Base-by-base conservation (phyloP, 495 filamentous ascomycete species). In the Penicillium daleae region DNA sequence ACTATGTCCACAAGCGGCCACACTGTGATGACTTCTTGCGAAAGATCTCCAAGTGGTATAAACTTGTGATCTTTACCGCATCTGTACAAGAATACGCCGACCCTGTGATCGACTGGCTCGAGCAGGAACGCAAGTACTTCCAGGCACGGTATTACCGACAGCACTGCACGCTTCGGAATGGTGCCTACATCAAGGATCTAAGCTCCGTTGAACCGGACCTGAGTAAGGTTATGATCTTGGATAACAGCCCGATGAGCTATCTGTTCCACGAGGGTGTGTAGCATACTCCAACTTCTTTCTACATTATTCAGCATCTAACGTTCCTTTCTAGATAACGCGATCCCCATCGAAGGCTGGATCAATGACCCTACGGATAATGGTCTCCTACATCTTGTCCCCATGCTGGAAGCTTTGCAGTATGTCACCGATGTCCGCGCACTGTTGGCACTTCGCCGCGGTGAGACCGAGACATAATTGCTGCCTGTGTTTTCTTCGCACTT, bases 61-160 rank as follows among this genome's bases (percentile, higher is more conserved):
- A 97, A 73, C 82, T 98, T n/a, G 89, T 99, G 57, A 80, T 97
- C 54, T 99, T 99, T 75, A 99, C 95, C 7, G 95, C 95, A 10
- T 96, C 91, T 42, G 96, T 99, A 31, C 95, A 99, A 74, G 95
- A 99, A 73, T 99, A 99, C 70, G 95, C 95, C 61, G 95, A 99
- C 77, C 95, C 95, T 10, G 95, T 99, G 42, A 97, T 99, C 70
- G 96, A 99, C 82, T 98, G 93, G 93, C 84, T 99, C 57, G 95
- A 99, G 78, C 88, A 92, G 65, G 96, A 98, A 73, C 87, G 92
- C 59, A 97, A 97, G 77, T 97, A 92, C 79, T 99, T 99, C 76
- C 87, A 89, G 17, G 90, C 87, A 22, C 83, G 96, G 68, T 97
- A 92, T 72, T 99, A 99, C 74, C 83, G 95, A 29, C 96, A 98